Conservation (phyloP, 257 asterid genomes). For the Leonotis leonurus region DNA sequence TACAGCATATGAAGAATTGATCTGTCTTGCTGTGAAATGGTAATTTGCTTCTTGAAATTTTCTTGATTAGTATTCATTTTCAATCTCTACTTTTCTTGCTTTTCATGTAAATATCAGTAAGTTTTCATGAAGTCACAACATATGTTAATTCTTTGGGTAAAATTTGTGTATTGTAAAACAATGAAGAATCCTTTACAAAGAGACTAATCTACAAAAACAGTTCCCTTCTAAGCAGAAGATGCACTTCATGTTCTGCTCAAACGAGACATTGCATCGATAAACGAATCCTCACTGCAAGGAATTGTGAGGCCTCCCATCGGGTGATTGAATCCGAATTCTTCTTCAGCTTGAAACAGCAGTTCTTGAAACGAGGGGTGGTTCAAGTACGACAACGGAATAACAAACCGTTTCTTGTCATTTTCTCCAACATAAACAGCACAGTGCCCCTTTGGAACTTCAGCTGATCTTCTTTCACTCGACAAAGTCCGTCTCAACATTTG, state of each 20-base stretch:
- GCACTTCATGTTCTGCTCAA: constrained; percentile 11
- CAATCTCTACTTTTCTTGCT: no score
- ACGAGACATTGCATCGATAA: constrained; percentile 9
- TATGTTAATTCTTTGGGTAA: not conserved
- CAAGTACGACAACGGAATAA: constrained; percentile 2
- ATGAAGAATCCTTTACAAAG: not conserved
- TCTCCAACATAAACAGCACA: constrained; percentile 1
- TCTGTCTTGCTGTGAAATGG: no score
- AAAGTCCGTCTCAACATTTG: constrained; percentile 15
- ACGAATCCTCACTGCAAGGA: constrained; percentile 7
- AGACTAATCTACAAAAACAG: constrained; percentile 1
- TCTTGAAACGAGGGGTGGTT: not conserved
- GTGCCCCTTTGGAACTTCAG: constrained; percentile 9
- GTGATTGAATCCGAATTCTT: constrained; percentile 13
- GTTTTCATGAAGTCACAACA: not conserved
- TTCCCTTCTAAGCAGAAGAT: not conserved
- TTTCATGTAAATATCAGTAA: no score
- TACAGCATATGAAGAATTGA: no score
- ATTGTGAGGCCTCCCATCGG: constrained; percentile 20
- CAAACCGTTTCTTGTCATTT: constrained; percentile 7
- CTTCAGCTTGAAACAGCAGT: not conserved
- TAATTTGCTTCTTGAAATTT: no score
- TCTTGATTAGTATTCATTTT: no score
- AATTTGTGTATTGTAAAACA: not conserved
- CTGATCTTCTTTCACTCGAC: constrained; percentile 14